Base-by-base conservation (phyloP, 768 basidiomycete species). In the Heimioporus sp. region DNA sequence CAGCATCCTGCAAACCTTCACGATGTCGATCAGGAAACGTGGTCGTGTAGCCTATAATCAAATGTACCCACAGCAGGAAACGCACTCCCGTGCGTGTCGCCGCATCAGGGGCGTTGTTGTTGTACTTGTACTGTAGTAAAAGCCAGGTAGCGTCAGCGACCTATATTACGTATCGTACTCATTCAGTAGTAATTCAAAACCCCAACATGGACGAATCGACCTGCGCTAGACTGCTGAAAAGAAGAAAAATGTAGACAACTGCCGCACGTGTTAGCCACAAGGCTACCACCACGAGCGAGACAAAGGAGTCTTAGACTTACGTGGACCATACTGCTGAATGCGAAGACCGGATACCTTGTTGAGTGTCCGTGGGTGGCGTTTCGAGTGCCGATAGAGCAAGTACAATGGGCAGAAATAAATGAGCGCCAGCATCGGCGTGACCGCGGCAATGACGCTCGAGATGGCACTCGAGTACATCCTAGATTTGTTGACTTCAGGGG, bases 71-170 rank as follows among this genome's bases (percentile, higher is more conserved):
- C 84, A 85, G 58, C 13, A 82, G 60, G 28, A 83, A 69, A 20
- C 73, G 70, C 35, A 77, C 72, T 0, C 74, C 80, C 5, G 63
- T 74, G 21, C 75, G 73, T n/a, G 72, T 68, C 35, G 67, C 65
- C 4, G 64, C n/a, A 56, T 76, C 75, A 3, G 83, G 81, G 52
- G 75, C 78, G 40, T 80, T 82, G 43, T 74, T 61, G 45, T 80
- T 76, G 64, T 76, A 76, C 30, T 70, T 69, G 65, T 79, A 84
- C 61, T 85, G 82, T 6, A 81, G 63, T 28, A 83, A 62, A 45
- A 86, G 68, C 84, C 84, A 86, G 57, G 75, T 79, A 42, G 80
- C 67, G 36, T 81, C 67, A 4, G 81, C 80, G 19, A 79, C 65
- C 84, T 81, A 28, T 55, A 37, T 41, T 47, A 41, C 35, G 20